Base-by-base conservation (phyloP, 176 grass and related monocot species). In the Pharus latifolius region DNA sequence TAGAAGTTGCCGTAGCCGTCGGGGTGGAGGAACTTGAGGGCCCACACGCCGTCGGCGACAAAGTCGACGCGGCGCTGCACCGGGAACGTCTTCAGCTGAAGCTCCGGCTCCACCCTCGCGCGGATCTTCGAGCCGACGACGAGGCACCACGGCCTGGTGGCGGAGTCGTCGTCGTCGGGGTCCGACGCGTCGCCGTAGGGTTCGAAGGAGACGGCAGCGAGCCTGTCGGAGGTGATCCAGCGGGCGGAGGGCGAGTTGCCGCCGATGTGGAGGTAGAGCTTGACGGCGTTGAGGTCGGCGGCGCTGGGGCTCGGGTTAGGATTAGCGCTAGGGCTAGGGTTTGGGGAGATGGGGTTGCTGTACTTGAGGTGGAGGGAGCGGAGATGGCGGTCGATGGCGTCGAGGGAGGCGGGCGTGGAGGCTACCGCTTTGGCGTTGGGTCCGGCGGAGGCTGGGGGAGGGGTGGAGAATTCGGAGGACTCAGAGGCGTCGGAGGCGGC, bases 251-350 rank as follows among this genome's bases (percentile, higher is more conserved):
- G 33, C 8, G 87, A 49, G 48, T 74, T 83, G 51, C 95, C 90
- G 57, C 95, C 90, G n/a, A 94, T 80, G 47, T 99, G 90, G 63
- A 99, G 84, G 67, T 86, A 94, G 2, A 99, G 87, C 83, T 94
- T 99, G 12, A 91, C 95, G 25, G 82, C 74, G 31, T 86, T 69
- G 35, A 70, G 55, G 4, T 65, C 52, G 29, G 91, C 70, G 68
- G 71, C 33, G 59, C 65, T 20, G 29, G 85, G 43, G 50, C 27
- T 3, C 33, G 60, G 55, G 41, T 60, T 34, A 20, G 53, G 34
- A 26, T 23, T 57, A 65, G 83, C 45, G 18, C 78, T 72, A 53
- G 80, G 91, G 73, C 65, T 82, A 40, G 86, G 73, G 66, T 68
- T 78, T 2, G 85, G 77, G 19, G 95, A 92, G 70, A 89, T 82